Percentiles rank a stretch among this genome's conserved stretches.
These are phyloP conservation scores for Umbelopsis sp. DNA, from an alignment of 371 early-diverging fungal species.

Conservation along the genomic window DNA sequence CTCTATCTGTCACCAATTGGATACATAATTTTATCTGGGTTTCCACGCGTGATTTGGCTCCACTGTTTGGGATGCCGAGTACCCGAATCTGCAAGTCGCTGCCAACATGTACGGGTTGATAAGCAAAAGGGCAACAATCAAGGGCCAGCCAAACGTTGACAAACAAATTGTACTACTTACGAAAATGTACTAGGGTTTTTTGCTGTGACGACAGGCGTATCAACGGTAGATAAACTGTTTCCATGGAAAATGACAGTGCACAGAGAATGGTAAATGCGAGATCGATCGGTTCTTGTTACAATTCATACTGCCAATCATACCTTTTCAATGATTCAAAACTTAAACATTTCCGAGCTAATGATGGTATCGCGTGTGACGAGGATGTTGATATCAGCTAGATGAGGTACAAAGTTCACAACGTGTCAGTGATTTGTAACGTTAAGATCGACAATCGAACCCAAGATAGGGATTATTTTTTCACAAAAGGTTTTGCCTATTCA, in stretches of 20 bases:
- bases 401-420: neutral
- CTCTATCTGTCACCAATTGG: slow-evolving; percentile 64
- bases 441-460: neutral
- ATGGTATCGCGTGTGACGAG: slow-evolving; percentile 6
- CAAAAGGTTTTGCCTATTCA: neutral
- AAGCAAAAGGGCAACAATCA: neutral
- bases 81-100: slow-evolving; percentile 55
- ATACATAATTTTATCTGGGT: slow-evolving; percentile 86
- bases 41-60: slow-evolving; percentile 83
- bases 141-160: neutral
- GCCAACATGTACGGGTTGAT: slow-evolving; percentile 1
- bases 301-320: neutral
- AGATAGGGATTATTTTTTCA: too few species aligned
- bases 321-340: slow-evolving; percentile 9
- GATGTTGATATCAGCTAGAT: slow-evolving; percentile 11
- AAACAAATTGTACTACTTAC: slow-evolving; percentile 3
- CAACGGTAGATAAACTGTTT: neutral
- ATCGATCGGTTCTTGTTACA: neutral
- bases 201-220: neutral
- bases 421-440: neutral
- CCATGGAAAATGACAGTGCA: neutral
- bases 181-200: neutral
- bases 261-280: neutral
- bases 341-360: slow-evolving; percentile 14
- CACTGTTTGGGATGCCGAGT: slow-evolving; percentile 71